Evolutionary conservation across 176 grass and related monocot species (phyloP), one percentile per base, ranked within the genome.

Genomic region (Oryza longistaminata): DNA sequence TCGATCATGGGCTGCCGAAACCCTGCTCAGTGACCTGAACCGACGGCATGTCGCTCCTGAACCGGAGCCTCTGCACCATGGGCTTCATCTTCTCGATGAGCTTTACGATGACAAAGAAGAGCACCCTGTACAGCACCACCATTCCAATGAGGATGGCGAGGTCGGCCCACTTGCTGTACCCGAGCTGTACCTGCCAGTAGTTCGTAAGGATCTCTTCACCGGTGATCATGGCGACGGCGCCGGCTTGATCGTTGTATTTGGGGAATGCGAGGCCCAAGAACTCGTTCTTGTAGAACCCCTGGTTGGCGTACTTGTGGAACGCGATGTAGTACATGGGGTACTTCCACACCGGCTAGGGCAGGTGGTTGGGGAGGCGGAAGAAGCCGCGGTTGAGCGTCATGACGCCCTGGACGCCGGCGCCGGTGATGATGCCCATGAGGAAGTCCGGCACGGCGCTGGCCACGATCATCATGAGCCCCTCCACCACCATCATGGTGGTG

Each of bases 381-480:
- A 97, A 97, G 35, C 95, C 95, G 6, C 95, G 90, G 29, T 81
- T 85, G 71, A 97, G 90, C 88, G 94, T 97, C 95, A 97, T 94
- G 76, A 94, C 90, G 16, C 92, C 95, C 78, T 94, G 90, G 68
- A 97, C 88, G 39, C 92, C 95, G 8, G 92, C 95, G 7, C 96
- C 96, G 26, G 91, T 95, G 77, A 98, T 98, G 64, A 98, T 98
- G 24, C 96, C 96, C 96, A 95, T 98, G 79, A 98, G 89, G 76
- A 98, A 95, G 58, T 98, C 91, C 0, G 93, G 96, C 3, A 98
- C 93, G 3, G 83, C 82, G 64, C 91, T 90, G 11, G 93, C 96
- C 26, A 98, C 91, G 42, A 91, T 93, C 95, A 95, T 98, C 95
- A 98, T 93, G 34, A 98, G 58, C 39, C 93, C 89, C 72, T 98